These are phyloP conservation scores for Phlebopus sp. DNA, from an alignment of 1,284 basidiomycete genomes.

Conservation along the genomic window DNA sequence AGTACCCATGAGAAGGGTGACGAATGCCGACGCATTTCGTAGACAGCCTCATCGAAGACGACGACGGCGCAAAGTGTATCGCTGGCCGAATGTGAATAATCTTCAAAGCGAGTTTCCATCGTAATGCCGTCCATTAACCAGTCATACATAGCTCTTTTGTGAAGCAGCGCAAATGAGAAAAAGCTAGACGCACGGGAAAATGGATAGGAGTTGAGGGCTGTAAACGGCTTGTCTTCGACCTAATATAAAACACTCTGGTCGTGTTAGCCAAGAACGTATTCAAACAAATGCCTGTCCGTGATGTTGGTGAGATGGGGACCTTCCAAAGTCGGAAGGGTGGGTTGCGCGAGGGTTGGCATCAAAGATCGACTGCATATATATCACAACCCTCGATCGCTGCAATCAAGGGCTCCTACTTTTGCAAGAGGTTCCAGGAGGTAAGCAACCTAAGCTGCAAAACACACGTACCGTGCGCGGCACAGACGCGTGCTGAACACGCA, in stretches of 20 bases:
- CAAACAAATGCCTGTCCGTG: not conserved
- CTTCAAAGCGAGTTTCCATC: not conserved
- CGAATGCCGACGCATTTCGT: not conserved
- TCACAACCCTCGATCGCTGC: slow-evolving; percentile 1
- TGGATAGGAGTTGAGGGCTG: not conserved
- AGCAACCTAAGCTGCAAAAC: not conserved
- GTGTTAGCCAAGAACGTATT: not conserved
- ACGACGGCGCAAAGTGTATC: not conserved
- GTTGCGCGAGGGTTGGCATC: not conserved
- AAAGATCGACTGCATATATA: not conserved
- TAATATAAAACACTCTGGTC: not conserved
- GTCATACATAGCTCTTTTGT: not conserved
- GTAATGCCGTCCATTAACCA: not conserved
- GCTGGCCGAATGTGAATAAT: not conserved
- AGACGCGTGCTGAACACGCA: not conserved
- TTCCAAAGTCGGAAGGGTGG: not conserved
- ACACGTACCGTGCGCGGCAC: not conserved
- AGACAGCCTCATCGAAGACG: not conserved
- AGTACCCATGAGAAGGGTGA: slow-evolving; percentile 2
- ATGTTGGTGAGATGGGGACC: not conserved
- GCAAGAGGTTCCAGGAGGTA: not conserved
- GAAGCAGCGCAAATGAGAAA: not conserved
- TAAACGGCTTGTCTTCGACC: slow-evolving; percentile 1
- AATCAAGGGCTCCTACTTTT: not conserved
- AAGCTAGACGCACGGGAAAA: not conserved